Conservation (phyloP, 768 basidiomycete species). For the Lepiota brunneoincarnata region DNA sequence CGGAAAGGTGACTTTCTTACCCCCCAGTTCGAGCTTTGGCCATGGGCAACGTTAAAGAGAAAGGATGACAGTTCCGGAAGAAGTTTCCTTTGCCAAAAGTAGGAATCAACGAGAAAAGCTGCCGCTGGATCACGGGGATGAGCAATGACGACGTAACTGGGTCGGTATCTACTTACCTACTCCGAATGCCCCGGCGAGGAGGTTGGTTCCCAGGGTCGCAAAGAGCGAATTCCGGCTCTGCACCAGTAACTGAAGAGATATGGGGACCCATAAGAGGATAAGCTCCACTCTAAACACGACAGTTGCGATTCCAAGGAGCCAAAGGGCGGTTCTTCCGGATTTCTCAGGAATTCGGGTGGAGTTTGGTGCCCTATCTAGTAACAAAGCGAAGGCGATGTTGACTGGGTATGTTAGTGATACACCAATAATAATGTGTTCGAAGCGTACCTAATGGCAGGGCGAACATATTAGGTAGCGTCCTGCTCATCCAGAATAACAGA, state of each 20-base stretch:
- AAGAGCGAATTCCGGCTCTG: slow-evolving; percentile 39
- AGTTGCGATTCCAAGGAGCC: slow-evolving; percentile 39
- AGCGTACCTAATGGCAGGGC: slow-evolving; percentile 72
- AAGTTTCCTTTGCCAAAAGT: slow-evolving; percentile 72
- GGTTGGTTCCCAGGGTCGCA: slow-evolving; percentile 45
- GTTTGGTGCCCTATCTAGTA: slow-evolving; percentile 34
- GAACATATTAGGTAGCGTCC: slow-evolving; percentile 94
- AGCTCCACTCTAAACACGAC: slow-evolving; percentile 83
- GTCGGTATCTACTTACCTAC: slow-evolving; percentile 38
- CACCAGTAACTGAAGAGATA: slow-evolving; percentile 54
- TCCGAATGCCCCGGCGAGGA: slow-evolving; percentile 46
- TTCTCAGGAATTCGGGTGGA: slow-evolving; percentile 7
- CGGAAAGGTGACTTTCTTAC: slow-evolving; percentile 42
- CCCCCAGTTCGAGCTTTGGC: slow-evolving; percentile 91
- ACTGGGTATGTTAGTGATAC: background rate
- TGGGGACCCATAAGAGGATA: slow-evolving; percentile 57
- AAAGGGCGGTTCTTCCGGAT: slow-evolving; percentile 8
- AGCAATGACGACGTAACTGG: background rate
- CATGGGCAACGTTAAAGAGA: slow-evolving; percentile 84
- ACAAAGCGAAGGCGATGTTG: slow-evolving; percentile 6
- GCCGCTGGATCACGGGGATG: slow-evolving; percentile 36
- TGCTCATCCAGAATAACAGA: slow-evolving; percentile 87
- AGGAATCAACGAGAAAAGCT: slow-evolving; percentile 73
- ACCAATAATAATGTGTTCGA: no score
- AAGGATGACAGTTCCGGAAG: slow-evolving; percentile 78